Conservation (phyloP, 2,329 filamentous ascomycete genomes). For the Trichophyton verrucosum region DNA sequence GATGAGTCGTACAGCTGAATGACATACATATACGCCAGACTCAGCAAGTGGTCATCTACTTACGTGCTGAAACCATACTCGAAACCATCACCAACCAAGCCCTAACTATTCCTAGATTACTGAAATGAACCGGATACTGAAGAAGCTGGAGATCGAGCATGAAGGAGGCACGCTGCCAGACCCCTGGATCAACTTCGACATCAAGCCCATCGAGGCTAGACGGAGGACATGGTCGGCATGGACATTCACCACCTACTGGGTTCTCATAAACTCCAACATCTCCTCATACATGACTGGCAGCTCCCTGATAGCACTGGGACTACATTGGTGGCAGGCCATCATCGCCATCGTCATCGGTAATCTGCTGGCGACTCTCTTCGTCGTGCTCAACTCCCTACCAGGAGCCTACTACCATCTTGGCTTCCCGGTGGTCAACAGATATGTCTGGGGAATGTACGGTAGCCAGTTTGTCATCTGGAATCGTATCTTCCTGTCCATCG, state of each 20-base stretch:
- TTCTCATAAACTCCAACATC: constrained; percentile 36
- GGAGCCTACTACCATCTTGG: constrained; percentile 35
- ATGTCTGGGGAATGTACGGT: constrained; percentile 34
- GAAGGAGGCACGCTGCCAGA: constrained; percentile 16
- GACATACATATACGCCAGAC: no score
- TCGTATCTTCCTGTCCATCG: constrained; percentile 30
- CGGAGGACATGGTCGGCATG: constrained; percentile 34
- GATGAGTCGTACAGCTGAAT: no score
- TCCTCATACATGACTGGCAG: constrained; percentile 24
- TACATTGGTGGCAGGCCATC: constrained; percentile 25
- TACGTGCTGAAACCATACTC: background rate
- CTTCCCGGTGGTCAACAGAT: constrained; percentile 33
- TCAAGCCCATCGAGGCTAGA: constrained; percentile 36
- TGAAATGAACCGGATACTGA: background rate
- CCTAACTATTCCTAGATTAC: no score
- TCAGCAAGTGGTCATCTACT: no score
- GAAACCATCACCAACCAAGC: no score
- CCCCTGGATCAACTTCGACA: constrained; percentile 38
- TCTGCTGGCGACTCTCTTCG: constrained; percentile 28
- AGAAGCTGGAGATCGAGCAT: constrained; percentile 17
- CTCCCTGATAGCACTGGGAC: constrained; percentile 24
- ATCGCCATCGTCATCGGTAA: constrained; percentile 23
- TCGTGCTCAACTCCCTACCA: constrained; percentile 27
- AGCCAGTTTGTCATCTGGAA: constrained; percentile 30
- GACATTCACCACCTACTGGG: constrained; percentile 37